Percentiles rank a stretch among this genome's conserved stretches.
phyloP scores from a whole-genome alignment of 495 filamentous ascomycete genomes.

The Amniculicola lignicola region DNA sequence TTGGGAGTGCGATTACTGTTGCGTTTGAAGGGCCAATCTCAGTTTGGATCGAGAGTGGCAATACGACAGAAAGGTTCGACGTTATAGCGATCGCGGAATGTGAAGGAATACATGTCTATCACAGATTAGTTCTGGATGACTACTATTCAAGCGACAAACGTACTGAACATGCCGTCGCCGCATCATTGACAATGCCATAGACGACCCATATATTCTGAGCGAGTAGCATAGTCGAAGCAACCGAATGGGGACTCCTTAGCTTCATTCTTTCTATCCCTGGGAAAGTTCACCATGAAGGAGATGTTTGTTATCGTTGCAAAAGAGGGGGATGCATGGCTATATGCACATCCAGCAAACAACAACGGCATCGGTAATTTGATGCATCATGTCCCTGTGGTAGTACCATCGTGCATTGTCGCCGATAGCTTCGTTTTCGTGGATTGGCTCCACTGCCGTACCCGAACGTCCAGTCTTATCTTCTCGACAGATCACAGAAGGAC shows the following conservation, averaged over 20 bases:
- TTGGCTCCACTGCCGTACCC: not conserved
- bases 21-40: not conserved
- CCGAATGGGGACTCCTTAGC: not conserved
- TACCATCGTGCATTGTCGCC: not conserved
- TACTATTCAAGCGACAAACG: not conserved
- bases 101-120: not conserved
- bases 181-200: not conserved
- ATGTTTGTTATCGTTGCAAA: not conserved
- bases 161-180: not conserved
- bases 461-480: not conserved
- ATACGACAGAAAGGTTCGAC: not conserved
- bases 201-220: slow-evolving; percentile 5
- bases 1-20: not conserved
- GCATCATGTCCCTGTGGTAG: slow-evolving; percentile 5
- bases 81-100: not conserved
- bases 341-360: not conserved
- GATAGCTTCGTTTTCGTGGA: not conserved
- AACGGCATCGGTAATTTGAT: not conserved
- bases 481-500: not conserved
- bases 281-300: not conserved
- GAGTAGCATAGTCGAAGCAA: not conserved
- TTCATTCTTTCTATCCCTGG: not conserved
- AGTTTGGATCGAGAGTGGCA: not conserved
- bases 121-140: no score
- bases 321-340: not conserved